These are phyloP conservation scores for Ogataea philodendri DNA, from an alignment of 805 yeast species.

Conservation along the genomic window DNA sequence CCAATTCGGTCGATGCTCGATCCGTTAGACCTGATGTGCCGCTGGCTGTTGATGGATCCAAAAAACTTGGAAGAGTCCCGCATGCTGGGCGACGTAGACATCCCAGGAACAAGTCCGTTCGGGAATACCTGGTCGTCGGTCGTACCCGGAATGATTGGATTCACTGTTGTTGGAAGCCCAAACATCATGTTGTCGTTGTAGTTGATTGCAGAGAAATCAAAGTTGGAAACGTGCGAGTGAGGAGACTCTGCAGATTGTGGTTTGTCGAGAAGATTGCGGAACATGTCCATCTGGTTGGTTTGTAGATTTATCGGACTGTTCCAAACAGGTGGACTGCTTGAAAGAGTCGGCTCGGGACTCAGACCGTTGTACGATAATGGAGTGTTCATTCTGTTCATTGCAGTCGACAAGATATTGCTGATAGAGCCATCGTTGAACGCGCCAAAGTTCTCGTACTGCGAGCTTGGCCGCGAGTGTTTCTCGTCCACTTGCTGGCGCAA, in stretches of 20 bases:
- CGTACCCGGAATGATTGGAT: constrained; percentile 7
- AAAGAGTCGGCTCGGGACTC: constrained; percentile 15
- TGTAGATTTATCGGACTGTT: constrained; percentile 10
- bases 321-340: constrained; percentile 21
- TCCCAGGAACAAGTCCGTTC: constrained; percentile 10
- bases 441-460: constrained; percentile 21
- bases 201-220: constrained; percentile 6
- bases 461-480: constrained; percentile 14
- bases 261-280: constrained; percentile 5
- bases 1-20: too few species aligned
- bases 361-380: constrained; percentile 12
- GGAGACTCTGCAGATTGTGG: constrained; percentile 11
- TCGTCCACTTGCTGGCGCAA: constrained; percentile 27
- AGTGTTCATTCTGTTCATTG: constrained; percentile 27
- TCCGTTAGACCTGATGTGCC: constrained; percentile 15
- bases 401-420: constrained; percentile 21
- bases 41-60: constrained; percentile 16
- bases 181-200: constrained; percentile 13
- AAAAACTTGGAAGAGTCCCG: constrained; percentile 24
- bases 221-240: too few species aligned
- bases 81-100: constrained; percentile 23
- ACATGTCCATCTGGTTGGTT: constrained; percentile 10
- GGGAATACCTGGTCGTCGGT: constrained; percentile 3
- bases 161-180: constrained; percentile 10
- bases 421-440: constrained; percentile 19